Evolutionary conservation across 495 filamentous ascomycete species (phyloP).

Genomic region (Bombardia bombarda): DNA sequence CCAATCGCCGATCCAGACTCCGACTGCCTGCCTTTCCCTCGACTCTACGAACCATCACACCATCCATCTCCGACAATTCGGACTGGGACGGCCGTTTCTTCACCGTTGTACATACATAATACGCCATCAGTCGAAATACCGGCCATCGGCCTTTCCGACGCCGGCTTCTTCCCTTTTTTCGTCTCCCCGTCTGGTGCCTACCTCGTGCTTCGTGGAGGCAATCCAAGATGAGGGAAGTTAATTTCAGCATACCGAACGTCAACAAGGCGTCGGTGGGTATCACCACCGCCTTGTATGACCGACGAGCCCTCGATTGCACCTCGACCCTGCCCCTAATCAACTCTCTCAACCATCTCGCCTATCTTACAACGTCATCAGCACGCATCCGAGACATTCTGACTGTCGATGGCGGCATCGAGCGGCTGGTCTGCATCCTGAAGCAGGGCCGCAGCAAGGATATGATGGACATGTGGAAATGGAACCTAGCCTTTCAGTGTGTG

Average conservation of each 20-base stretch:
- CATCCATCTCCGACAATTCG: too few relatives aligned
- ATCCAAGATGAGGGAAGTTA: constrained; percentile 90
- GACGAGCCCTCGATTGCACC: constrained; percentile 93
- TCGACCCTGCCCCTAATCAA: constrained; percentile 96
- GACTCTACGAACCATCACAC: too few relatives aligned
- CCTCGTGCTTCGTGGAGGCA: constrained; percentile 20
- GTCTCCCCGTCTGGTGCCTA: constrained; percentile 26
- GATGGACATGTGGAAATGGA: constrained; percentile 99
- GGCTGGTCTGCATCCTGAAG: constrained; percentile 94
- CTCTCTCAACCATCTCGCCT: constrained; percentile 95
- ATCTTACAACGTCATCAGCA: constrained; percentile 96
- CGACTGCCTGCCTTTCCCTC: too few relatives aligned
- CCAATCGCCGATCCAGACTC: too few relatives aligned
- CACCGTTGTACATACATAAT: too few relatives aligned
- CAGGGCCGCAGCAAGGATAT: constrained; percentile 91
- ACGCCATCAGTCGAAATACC: too few relatives aligned
- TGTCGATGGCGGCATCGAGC: constrained; percentile 94
- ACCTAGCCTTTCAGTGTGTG: constrained; percentile 95
- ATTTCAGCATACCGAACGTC: constrained; percentile 98
- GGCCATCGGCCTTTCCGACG: neutral
- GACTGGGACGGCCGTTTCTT: too few relatives aligned
- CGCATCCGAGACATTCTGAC: constrained; percentile 96
- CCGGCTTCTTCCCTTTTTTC: neutral
- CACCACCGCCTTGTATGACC: constrained; percentile 96
- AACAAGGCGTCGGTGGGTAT: constrained; percentile 99